Evolutionary conservation across 2,329 filamentous ascomycete genomes (phyloP), one percentile per base, ranked within the genome.

Genomic region (Aplosporella prunicola): DNA sequence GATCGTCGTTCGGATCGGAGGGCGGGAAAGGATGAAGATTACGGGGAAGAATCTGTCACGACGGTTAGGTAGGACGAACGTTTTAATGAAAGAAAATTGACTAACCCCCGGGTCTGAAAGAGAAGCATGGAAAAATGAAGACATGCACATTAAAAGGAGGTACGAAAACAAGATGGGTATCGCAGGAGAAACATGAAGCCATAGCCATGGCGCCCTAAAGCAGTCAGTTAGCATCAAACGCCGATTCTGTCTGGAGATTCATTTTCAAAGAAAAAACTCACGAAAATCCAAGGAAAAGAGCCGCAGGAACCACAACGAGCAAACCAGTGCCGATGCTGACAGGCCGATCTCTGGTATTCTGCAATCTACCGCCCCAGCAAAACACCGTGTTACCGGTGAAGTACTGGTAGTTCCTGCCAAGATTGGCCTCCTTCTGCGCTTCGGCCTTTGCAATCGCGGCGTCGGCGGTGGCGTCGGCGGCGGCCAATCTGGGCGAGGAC

Each of bases 311-410:
- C 25, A 91, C 59, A n/a, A 93, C 74, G 20, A 94, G 66, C 33
- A 86, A 60, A 2, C 81, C 87, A 1, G 91, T 98, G 9, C 79
- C 80, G 49, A 95, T 73, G 50, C 95, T 96, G 55, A 98, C 78
- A 2, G 91, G 91, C 45, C 80, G 76, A 49, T 93, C 82, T 48
- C 78, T 76, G 23, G 91, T 82, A 59, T 96, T 95, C 54, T 95
- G 85, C 43, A 91, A 69, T 42, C 91, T 75, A 6, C 91, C 91
- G 22, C 84, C 82, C 42, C 84, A 70, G 57, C 79, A 94, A 55
- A 98, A 98, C 16, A 87, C 68, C 0, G 86, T 94, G 54, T 96
- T 98, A 30, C 91, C 91, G 29, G 84, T 76, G 52, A 95, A 96
- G 58, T 94, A 94, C 56, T 96, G 77, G 60, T 89, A 82, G 50